Conservation (phyloP, 192 early-diverging fungal species). For the Lobosporangium transversale region DNA sequence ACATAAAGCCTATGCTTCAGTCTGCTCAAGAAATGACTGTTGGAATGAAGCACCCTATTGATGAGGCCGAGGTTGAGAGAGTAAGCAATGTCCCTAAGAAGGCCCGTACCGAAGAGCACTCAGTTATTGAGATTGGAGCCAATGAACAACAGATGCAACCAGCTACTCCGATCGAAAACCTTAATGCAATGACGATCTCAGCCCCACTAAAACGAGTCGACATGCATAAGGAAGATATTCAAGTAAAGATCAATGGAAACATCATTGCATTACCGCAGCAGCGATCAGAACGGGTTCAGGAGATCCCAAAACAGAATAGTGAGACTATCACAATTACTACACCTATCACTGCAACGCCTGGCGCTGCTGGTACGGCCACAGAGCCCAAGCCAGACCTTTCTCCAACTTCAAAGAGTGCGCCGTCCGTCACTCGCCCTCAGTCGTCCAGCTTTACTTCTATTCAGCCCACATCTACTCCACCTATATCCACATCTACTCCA, state of each 20-base stretch:
- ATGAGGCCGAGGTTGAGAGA: neutral
- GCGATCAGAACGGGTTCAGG: neutral
- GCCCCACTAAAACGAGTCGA: neutral
- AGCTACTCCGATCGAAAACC: neutral
- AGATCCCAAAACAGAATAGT: no score
- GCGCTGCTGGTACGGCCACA: no score
- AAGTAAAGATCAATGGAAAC: neutral
- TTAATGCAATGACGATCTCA: neutral
- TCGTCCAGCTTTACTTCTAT: no score
- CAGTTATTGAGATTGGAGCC: neutral
- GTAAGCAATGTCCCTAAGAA: conserved; percentile 2
- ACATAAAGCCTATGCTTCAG: neutral
- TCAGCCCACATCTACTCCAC: neutral
- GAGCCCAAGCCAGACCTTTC: neutral
- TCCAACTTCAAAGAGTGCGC: neutral
- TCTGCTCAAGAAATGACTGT: neutral
- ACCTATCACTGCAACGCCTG: no score
- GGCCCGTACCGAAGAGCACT: neutral
- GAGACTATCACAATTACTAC: no score
- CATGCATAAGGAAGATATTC: neutral
- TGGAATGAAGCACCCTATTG: conserved; percentile 17
- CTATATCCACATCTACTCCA: neutral
- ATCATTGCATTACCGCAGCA: neutral
- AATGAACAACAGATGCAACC: no score
- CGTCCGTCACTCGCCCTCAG: neutral